These are phyloP conservation scores for Nemania diffusa DNA, from an alignment of 2,329 filamentous ascomycete species.

Conservation along the genomic window DNA sequence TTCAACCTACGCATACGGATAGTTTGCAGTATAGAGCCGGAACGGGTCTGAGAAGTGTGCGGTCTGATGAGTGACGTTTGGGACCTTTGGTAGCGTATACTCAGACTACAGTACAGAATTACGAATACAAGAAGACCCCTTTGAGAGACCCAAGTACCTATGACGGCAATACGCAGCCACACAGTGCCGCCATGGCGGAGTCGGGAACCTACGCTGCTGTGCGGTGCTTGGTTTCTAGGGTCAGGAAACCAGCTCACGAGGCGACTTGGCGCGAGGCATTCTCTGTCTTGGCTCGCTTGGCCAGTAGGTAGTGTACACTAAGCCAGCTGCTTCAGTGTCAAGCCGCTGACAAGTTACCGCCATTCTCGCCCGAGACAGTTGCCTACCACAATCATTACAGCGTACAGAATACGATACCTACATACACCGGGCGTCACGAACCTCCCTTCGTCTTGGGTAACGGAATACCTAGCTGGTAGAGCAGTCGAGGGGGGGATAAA, in stretches of 20 bases:
- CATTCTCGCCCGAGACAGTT: too few species aligned
- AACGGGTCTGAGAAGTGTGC: too few species aligned
- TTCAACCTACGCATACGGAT: too few species aligned
- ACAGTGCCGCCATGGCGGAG: slow-evolving; percentile 18
- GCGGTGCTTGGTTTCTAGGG: slow-evolving; percentile 19
- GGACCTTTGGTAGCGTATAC: too few species aligned
- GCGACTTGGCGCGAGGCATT: slow-evolving; percentile 34
- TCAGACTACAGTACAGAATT: too few species aligned
- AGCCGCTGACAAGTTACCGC: neutral
- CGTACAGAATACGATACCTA: too few species aligned
- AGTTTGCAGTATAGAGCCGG: too few species aligned
- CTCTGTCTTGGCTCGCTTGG: slow-evolving; percentile 31
- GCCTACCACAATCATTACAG: neutral
- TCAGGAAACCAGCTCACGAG: slow-evolving; percentile 15
- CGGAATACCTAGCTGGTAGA: neutral
- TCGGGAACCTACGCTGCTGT: neutral
- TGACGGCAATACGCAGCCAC: slow-evolving; percentile 17
- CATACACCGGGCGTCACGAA: neutral
- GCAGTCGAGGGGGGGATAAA: neutral
- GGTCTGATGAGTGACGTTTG: too few species aligned
- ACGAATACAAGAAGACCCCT: too few species aligned
- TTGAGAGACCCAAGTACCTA: slow-evolving; percentile 1
- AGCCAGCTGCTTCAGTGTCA: slow-evolving; percentile 12
- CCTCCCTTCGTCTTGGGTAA: neutral
- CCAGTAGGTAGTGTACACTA: slow-evolving; percentile 16